Evolutionary conservation across 352 stramenopile species (phyloP).

Genomic region (Phytopythium sindhum): DNA sequence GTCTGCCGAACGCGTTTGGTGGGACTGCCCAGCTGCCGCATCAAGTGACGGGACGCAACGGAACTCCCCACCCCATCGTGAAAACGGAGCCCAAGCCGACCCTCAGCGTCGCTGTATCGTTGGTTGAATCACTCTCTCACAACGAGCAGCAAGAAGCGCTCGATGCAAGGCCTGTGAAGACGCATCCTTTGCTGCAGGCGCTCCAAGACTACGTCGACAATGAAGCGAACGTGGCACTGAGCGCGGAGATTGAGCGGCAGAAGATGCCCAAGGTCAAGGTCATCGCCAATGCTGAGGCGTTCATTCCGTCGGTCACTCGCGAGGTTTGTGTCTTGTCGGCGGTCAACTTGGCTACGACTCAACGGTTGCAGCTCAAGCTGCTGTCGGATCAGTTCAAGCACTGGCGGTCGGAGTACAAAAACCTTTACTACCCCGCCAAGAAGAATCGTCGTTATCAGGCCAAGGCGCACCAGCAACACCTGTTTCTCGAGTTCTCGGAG

Average conservation of each 20-base stretch:
- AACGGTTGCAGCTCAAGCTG: conserved; percentile 32
- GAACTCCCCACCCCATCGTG: background rate
- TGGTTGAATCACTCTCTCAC: conserved; percentile 69
- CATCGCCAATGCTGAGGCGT: conserved; percentile 35
- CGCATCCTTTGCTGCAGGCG: conserved; percentile 56
- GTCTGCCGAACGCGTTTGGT: background rate
- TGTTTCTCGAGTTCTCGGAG: conserved; percentile 46
- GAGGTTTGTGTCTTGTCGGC: conserved; percentile 18
- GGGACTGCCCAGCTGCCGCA: background rate
- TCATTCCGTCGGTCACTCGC: conserved; percentile 18
- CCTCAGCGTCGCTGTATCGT: conserved; percentile 59
- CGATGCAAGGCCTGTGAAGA: conserved; percentile 56
- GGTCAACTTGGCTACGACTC: conserved; percentile 35
- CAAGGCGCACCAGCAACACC: conserved; percentile 34
- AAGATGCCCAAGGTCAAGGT: conserved; percentile 26
- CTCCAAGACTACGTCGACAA: conserved; percentile 64
- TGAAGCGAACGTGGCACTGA: conserved; percentile 28
- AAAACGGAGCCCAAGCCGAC: conserved; percentile 37
- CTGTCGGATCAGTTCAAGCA: conserved; percentile 40
- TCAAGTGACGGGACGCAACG: background rate
- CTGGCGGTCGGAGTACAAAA: conserved; percentile 42
- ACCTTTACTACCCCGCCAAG: conserved; percentile 19
- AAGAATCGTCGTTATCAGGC: conserved; percentile 29
- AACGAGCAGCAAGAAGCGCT: conserved; percentile 67
- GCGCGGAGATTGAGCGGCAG: conserved; percentile 15